A percentile compares a stretch with the other conserved stretches of the same genome.
Conservation (phyloP, 441 rosid genomes). For the Omphalea diandra region DNA sequence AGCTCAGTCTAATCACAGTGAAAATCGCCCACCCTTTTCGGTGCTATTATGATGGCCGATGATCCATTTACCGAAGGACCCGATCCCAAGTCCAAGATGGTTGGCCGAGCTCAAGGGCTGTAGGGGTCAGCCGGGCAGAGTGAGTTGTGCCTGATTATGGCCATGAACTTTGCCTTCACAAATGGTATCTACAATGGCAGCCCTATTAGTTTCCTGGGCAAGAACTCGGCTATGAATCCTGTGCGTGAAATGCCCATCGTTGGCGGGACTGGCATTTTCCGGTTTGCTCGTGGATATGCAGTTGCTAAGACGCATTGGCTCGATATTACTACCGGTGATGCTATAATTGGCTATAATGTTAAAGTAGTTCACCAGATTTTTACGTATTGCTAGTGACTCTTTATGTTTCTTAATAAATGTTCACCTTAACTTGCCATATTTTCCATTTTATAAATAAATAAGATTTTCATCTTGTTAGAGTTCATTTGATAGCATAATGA, state of each 20-base stretch:
- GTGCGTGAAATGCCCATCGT: slow-evolving; percentile 71
- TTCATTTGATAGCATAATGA: too few species aligned
- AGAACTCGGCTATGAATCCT: slow-evolving; percentile 43
- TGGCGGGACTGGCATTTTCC: slow-evolving; percentile 70
- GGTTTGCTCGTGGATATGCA: slow-evolving; percentile 71
- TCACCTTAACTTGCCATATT: too few species aligned
- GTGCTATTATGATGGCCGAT: slow-evolving; percentile 52
- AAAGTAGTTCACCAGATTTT: slow-evolving; percentile 9
- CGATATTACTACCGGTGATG: slow-evolving; percentile 50
- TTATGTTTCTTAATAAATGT: too few species aligned
- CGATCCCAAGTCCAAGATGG: slow-evolving; percentile 53
- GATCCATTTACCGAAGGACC: slow-evolving; percentile 61
- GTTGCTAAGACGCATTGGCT: slow-evolving; percentile 46
- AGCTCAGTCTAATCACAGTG: slow-evolving; percentile 38
- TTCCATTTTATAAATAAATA: too few species aligned
- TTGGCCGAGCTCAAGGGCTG: slow-evolving; percentile 73
- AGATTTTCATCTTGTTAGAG: too few species aligned
- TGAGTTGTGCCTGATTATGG: slow-evolving; percentile 57
- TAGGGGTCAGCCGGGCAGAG: slow-evolving; percentile 51
- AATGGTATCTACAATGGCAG: slow-evolving; percentile 64
- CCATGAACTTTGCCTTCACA: slow-evolving; percentile 51
- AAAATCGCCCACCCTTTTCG: slow-evolving; percentile 58
- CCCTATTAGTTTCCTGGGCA: slow-evolving; percentile 57
- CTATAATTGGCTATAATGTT: slow-evolving; percentile 61
- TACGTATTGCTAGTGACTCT: too few species aligned